Conservation (phyloP, 1,284 basidiomycete species). For the Fomitopsis pinicola region DNA sequence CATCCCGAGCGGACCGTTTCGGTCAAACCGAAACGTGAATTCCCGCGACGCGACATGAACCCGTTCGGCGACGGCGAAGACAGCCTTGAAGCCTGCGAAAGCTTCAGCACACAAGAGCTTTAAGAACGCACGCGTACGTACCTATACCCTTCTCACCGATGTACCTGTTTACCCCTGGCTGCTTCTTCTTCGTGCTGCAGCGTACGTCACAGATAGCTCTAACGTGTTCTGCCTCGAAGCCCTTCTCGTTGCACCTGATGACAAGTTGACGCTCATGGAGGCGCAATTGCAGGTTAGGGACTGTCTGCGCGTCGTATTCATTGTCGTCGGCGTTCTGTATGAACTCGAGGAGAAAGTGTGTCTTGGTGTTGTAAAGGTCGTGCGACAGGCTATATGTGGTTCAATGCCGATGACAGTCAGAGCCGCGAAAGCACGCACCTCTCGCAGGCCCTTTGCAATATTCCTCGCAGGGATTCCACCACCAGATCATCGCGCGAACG, state of each 20-base stretch:
- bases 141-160: neutral
- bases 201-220: neutral
- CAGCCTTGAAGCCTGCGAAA: neutral
- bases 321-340: conserved; percentile 1
- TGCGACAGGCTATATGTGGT: neutral
- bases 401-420: neutral
- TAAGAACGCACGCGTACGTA: neutral
- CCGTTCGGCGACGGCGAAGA: neutral
- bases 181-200: neutral
- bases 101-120: neutral
- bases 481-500: neutral
- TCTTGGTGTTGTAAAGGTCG: neutral
- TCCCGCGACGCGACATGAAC: neutral
- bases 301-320: neutral
- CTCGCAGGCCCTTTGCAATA: neutral
- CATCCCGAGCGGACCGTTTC: neutral
- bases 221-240: neutral
- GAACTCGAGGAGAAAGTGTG: conserved; percentile 1
- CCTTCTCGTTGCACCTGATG: conserved; percentile 1
- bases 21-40: neutral
- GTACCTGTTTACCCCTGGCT: neutral
- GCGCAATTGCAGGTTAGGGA: neutral
- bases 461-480: neutral
- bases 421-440: neutral
- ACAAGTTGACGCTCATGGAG: neutral